Percentiles rank a stretch among this genome's conserved stretches.
Conservation (phyloP, 495 filamentous ascomycete species). For the Astrothelium subdiscretum region DNA sequence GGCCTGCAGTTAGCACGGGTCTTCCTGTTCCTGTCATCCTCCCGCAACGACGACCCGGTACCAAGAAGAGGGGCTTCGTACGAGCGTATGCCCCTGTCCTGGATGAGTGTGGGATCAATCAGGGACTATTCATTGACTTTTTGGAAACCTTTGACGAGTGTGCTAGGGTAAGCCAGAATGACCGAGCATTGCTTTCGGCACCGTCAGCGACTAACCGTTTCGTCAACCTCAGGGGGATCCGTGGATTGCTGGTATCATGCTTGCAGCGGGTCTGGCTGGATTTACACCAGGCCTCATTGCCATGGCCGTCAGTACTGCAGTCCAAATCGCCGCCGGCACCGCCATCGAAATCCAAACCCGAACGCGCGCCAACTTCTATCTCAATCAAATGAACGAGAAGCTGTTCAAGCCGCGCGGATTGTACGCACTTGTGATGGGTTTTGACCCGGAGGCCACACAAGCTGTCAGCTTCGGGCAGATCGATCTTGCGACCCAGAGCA, state of each 20-base stretch:
- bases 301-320: conserved; percentile 35
- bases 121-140: conserved; percentile 44
- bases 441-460: conserved; percentile 33
- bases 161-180: conserved; percentile 18
- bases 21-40: conserved; percentile 37
- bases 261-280: conserved; percentile 13
- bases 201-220: conserved; percentile 14
- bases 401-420: conserved; percentile 50
- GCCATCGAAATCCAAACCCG: conserved; percentile 23
- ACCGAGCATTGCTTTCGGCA: background rate
- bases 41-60: conserved; percentile 37
- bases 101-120: conserved; percentile 37
- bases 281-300: conserved; percentile 32
- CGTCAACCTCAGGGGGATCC: conserved; percentile 4
- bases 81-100: conserved; percentile 43
- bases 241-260: conserved; percentile 2
- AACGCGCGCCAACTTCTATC: conserved; percentile 40
- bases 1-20: conserved; percentile 1
- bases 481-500: conserved; percentile 22
- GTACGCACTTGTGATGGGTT: conserved; percentile 50
- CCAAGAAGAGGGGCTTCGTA: conserved; percentile 35
- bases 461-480: conserved; percentile 18
- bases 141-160: conserved; percentile 37
- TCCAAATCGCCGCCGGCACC: conserved; percentile 31
- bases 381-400: conserved; percentile 44